Evolutionary conservation across 2,329 filamentous ascomycete genomes (phyloP).

Genomic region (Zasmidium citrigriseum): DNA sequence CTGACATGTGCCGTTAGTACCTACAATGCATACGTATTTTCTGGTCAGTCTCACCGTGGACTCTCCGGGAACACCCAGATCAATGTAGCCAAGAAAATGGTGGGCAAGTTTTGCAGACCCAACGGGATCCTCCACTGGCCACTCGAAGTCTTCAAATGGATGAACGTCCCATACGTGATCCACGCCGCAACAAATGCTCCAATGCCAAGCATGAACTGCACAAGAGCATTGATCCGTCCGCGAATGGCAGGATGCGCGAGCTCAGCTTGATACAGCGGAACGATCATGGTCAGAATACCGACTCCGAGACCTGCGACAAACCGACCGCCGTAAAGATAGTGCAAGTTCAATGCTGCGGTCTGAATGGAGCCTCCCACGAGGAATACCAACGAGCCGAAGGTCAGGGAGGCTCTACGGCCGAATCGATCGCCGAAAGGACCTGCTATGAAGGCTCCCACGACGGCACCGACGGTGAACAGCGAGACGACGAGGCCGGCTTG

Average conservation of each 20-base stretch:
- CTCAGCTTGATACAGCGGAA: constrained; percentile 40
- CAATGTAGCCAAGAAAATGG: constrained; percentile 41
- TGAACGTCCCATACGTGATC: constrained; percentile 25
- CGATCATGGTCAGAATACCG: constrained; percentile 33
- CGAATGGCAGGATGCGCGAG: constrained; percentile 39
- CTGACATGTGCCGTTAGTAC: no score
- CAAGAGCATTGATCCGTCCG: constrained; percentile 46
- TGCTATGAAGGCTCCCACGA: constrained; percentile 5
- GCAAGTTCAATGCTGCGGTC: constrained; percentile 28
- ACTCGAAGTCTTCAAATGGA: constrained; percentile 27
- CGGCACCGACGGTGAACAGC: constrained; percentile 5
- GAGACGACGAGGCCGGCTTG: not conserved
- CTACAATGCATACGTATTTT: no score
- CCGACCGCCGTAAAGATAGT: constrained; percentile 16
- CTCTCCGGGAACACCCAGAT: constrained; percentile 37
- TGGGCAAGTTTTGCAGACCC: constrained; percentile 43
- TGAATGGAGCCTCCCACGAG: constrained; percentile 27
- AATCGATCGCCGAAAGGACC: constrained; percentile 32
- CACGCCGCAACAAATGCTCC: constrained; percentile 38
- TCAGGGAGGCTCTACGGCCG: constrained; percentile 69
- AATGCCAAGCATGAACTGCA: constrained; percentile 46
- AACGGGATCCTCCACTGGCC: constrained; percentile 47
- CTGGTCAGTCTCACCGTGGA: constrained; percentile 23
- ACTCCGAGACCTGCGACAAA: constrained; percentile 28
- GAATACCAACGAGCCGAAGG: constrained; percentile 58